phyloP scores from a whole-genome alignment of 805 yeast species.

The Myxozyma vanderwaltii region DNA sequence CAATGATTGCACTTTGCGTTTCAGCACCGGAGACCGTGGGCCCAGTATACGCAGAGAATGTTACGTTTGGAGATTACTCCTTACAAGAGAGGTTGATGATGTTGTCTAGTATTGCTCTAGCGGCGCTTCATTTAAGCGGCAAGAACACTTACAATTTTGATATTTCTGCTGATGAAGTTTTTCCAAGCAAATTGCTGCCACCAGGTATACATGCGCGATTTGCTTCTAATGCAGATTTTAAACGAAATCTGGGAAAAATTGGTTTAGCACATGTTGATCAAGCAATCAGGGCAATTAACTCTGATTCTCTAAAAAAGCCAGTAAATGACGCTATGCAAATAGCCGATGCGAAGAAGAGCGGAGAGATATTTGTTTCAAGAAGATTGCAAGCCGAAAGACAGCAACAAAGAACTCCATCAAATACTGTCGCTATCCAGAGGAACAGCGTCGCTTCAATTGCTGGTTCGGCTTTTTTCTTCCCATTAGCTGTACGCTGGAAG shows the following conservation, averaged over 20 bases:
- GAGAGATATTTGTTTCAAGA: slow-evolving; percentile 40
- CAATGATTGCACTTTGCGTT: slow-evolving; percentile 65
- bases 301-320: neutral
- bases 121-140: slow-evolving; percentile 62
- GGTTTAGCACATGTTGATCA: slow-evolving; percentile 3
- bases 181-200: slow-evolving; percentile 52
- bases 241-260: neutral
- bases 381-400: slow-evolving; percentile 32
- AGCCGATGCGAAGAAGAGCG: slow-evolving; percentile 36
- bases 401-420: slow-evolving; percentile 10
- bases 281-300: neutral
- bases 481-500: slow-evolving; percentile 55
- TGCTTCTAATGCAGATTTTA: slow-evolving; percentile 33
- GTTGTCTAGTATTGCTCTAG: slow-evolving; percentile 66
- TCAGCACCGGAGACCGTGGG: slow-evolving; percentile 53
- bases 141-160: slow-evolving; percentile 9
- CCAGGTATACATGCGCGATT: slow-evolving; percentile 51
- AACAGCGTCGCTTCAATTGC: slow-evolving; percentile 50
- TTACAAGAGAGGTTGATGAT: slow-evolving; percentile 74
- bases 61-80: slow-evolving; percentile 71
- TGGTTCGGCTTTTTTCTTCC: slow-evolving; percentile 53
- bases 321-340: slow-evolving; percentile 7
- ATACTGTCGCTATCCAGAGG: slow-evolving; percentile 14
- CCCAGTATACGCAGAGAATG: slow-evolving; percentile 43
- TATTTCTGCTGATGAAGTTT: slow-evolving; percentile 24